Percentiles rank a stretch among this genome's conserved stretches.
These are phyloP conservation scores for Hyaloperonospora brassicae DNA, from an alignment of 352 stramenopile species.

Conservation along the genomic window DNA sequence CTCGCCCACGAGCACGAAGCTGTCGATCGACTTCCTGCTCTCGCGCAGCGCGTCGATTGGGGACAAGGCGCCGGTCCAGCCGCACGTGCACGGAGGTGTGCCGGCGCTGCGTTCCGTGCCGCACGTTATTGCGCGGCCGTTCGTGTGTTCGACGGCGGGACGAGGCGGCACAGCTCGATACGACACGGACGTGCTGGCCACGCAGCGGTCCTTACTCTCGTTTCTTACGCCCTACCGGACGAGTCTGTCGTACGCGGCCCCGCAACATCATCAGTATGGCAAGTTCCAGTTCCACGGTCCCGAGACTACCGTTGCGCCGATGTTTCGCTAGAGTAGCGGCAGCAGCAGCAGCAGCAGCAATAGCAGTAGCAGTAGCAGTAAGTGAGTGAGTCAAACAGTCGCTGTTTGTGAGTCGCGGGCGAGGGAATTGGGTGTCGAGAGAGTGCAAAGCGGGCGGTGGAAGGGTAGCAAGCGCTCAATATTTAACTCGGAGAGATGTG, in stretches of 20 bases:
- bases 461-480: too few relatives aligned
- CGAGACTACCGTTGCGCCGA: too few relatives aligned
- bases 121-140: conserved; percentile 15
- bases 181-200: conserved; percentile 16
- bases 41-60: conserved; percentile 27
- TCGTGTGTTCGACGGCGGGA: conserved; percentile 7
- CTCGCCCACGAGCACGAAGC: conserved; percentile 30
- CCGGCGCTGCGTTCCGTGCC: conserved; percentile 13
- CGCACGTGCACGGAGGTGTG: conserved; percentile 5
- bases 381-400: too few relatives aligned
- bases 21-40: conserved; percentile 54
- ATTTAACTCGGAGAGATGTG: too few relatives aligned
- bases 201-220: conserved; percentile 34
- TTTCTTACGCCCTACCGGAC: conserved; percentile 24
- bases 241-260: conserved; percentile 9
- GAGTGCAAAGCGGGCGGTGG: too few relatives aligned
- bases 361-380: too few relatives aligned
- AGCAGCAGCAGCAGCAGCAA: too few relatives aligned
- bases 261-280: conserved; percentile 16
- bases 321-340: too few relatives aligned
- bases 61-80: conserved; percentile 13
- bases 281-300: too few relatives aligned
- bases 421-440: too few relatives aligned
- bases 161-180: conserved; percentile 14
- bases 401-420: too few relatives aligned